Evolutionary conservation across 164 flowering plant genomes (phyloP), one percentile per base, ranked within the genome.

Genomic region (Vitis labrusca): DNA sequence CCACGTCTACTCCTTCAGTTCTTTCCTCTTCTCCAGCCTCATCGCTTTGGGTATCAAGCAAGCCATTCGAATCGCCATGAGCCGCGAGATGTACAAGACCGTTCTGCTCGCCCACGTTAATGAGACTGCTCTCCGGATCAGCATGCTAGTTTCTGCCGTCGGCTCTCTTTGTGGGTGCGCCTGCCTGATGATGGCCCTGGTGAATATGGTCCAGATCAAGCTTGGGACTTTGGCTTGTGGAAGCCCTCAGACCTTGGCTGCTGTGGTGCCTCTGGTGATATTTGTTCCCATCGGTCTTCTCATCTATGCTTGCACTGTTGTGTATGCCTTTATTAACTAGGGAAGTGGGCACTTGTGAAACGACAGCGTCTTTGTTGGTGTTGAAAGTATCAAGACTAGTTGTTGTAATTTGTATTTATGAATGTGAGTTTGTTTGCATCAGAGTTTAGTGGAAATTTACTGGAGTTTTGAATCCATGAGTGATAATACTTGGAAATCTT

Each of bases 11-110:
- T 88, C 97, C 70, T 91, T 94, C 85, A 75, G 84, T 74, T 95
- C 84, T 67, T 93, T 95, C 84, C 96, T 95, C 75, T 91, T 93
- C 83, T 95, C 99, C 75, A 86, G 90, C 84, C 80, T 95, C 70
- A 49, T 93, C 30, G 97, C 99, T 3, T 50, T 88, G 13, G 84
- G 76, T 32, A 83, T 93, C 73, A 95, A 93, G 68, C 99, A 93
- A 74, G 91, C 84, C 51, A 68, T 91, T 63, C 78, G 87, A 17
- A 73, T 80, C 64, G n/a, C 77, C 11, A 64, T 44, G 9, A 62
- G 64, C 64, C 71, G 70, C 8, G 48, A n/a, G 27, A 44, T 10
- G 9, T 70, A 71, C 64, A 64, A 55, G 8, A 32, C 70, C 61
- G 84, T 77, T 51, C 29, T 77, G 50, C 16, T 74, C 11, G 81